phyloP scores from a whole-genome alignment of 345 rosid species.

The Eucalyptus erythrocorys region DNA sequence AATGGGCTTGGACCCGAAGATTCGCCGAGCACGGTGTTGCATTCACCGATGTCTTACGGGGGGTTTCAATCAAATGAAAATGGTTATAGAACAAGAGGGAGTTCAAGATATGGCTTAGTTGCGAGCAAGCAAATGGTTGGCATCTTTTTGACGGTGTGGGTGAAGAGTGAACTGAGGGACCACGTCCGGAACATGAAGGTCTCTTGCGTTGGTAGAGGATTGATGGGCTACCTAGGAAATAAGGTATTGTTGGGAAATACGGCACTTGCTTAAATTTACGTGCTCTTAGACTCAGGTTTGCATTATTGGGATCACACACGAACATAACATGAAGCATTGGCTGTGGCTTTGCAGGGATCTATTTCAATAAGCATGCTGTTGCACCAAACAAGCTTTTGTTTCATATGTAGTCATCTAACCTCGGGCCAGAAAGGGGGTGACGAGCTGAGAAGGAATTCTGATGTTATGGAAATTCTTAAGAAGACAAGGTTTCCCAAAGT shows the following conservation, averaged over 20 bases:
- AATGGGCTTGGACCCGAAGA: conserved; percentile 73
- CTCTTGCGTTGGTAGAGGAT: conserved; percentile 94
- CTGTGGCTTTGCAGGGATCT: conserved; percentile 60
- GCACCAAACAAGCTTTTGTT: conserved; percentile 93
- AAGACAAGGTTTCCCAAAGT: conserved; percentile 94
- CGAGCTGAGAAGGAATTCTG: conserved; percentile 81
- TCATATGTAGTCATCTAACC: conserved; percentile 85
- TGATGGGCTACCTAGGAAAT: conserved; percentile 98
- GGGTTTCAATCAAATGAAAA: conserved; percentile 52
- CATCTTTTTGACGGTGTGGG: conserved; percentile 91
- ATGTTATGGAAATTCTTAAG: conserved; percentile 93
- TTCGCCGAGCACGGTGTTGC: conserved; percentile 72
- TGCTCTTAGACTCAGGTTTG: not conserved
- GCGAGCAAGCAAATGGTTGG: conserved; percentile 99
- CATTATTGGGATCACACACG: not conserved
- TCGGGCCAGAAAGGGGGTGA: conserved; percentile 98
- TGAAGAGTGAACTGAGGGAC: conserved; percentile 75
- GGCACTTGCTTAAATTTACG: not conserved
- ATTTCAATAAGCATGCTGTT: conserved; percentile 89
- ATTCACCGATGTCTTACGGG: conserved; percentile 59
- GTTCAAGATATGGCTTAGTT: conserved; percentile 75
- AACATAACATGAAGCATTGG: not conserved
- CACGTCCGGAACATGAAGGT: conserved; percentile 91
- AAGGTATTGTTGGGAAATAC: conserved; percentile 40
- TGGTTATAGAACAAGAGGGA: conserved; percentile 53